These are phyloP conservation scores for Cryptosporidium felis DNA, from an alignment of 169 alveolate genomes.

Conservation along the genomic window DNA sequence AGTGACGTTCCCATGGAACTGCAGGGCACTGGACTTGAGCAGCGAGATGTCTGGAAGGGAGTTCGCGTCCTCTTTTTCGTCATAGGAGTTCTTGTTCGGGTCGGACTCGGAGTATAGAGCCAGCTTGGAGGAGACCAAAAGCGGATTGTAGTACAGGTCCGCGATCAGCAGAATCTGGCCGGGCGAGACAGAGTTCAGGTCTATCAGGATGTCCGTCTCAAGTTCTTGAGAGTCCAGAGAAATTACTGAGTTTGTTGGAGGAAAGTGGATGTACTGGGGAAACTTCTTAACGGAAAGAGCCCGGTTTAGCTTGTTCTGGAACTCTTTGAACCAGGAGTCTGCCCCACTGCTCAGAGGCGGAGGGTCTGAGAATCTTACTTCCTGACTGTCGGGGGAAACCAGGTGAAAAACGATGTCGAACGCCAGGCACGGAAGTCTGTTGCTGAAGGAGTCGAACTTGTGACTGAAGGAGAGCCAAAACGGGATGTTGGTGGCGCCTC, in stretches of 20 bases:
- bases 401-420: conserved; percentile 70
- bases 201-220: conserved; percentile 25
- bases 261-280: conserved; percentile 43
- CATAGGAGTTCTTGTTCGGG: not conserved
- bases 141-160: conserved; percentile 44
- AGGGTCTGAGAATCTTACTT: not conserved
- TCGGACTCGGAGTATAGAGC: conserved; percentile 20
- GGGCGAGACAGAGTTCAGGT: not conserved
- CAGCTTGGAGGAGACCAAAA: conserved; percentile 13
- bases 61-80: not conserved
- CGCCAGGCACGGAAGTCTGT: conserved; percentile 58
- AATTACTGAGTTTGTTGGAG: not conserved
- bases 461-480: conserved; percentile 55
- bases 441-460: conserved; percentile 6
- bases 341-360: not conserved
- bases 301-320: not conserved
- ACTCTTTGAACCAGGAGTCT: not conserved
- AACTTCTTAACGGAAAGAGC: conserved; percentile 26
- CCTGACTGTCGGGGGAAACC: not conserved
- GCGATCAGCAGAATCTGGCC: conserved; percentile 19
- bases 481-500: conserved; percentile 33
- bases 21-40: conserved; percentile 5
- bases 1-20: conserved; percentile 16
- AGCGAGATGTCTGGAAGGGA: not conserved
- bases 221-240: not conserved